Conservation (phyloP, 2,329 filamentous ascomycete species). For the Alternaria brassicae region DNA sequence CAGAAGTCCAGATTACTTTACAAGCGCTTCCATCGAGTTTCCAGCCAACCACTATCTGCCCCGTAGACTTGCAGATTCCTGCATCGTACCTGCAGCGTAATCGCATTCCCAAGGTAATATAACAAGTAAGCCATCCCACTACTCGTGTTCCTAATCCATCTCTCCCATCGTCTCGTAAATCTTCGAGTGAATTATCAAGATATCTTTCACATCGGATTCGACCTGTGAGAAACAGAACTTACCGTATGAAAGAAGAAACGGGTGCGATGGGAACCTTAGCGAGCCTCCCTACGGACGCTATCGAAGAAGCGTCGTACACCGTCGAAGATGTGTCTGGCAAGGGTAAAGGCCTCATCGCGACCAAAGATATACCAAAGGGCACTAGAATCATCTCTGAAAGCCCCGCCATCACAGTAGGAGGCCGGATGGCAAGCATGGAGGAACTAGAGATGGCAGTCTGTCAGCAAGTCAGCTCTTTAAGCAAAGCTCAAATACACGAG, state of each 20-base stretch:
- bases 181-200: neutral
- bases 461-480: neutral
- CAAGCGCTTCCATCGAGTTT: neutral
- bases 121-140: neutral
- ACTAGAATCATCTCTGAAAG: slow-evolving; percentile 53
- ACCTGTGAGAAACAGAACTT: too few species aligned
- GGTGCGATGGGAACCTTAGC: neutral
- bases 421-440: slow-evolving; percentile 27
- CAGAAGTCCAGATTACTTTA: neutral
- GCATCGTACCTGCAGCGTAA: neutral
- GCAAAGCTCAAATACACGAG: neutral
- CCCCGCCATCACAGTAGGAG: slow-evolving; percentile 46
- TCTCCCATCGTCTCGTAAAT: neutral
- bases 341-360: slow-evolving; percentile 53
- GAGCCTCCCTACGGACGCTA: neutral
- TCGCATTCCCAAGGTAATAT: neutral
- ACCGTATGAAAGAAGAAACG: neutral
- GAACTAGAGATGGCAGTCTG: neutral
- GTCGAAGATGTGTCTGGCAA: slow-evolving; percentile 39
- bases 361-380: slow-evolving; percentile 47
- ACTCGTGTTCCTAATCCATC: neutral
- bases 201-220: neutral
- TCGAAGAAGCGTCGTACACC: slow-evolving; percentile 19
- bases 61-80: neutral
- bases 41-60: neutral